Percentiles rank a stretch among this genome's conserved stretches.
Conservation (phyloP, 2,329 filamentous ascomycete species). For the Aspergillus phoenicis region DNA sequence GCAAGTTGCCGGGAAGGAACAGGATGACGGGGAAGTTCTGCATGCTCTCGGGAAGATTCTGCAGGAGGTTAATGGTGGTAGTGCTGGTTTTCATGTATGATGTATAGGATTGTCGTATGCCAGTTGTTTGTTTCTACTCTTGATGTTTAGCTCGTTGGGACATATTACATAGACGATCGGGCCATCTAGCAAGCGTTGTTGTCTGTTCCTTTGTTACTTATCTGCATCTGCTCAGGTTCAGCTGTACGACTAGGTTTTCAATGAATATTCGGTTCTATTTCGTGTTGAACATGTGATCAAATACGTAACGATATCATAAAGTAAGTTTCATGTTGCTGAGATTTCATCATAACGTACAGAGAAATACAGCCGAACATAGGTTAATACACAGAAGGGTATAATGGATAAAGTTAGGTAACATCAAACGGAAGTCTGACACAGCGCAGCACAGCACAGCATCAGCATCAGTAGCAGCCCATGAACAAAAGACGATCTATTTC, state of each 20-base stretch:
- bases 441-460: not conserved
- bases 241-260: not conserved
- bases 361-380: conserved; percentile 10
- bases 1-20: conserved; percentile 44
- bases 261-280: too few relatives aligned
- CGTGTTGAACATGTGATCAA: not conserved
- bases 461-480: not conserved
- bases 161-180: not conserved
- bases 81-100: conserved; percentile 30
- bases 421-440: conserved; percentile 10
- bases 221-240: too few relatives aligned
- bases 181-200: not conserved
- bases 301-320: not conserved
- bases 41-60: conserved; percentile 62
- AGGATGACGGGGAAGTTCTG: conserved; percentile 41
- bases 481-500: not conserved
- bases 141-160: not conserved
- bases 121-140: not conserved
- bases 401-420: conserved; percentile 6
- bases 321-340: not conserved
- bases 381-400: conserved; percentile 17
- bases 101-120: not conserved
- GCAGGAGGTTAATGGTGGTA: conserved; percentile 56
- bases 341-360: conserved; percentile 1
- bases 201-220: not conserved